Conservation (phyloP, 2,329 filamentous ascomycete species). For the Colletotrichum salicis region DNA sequence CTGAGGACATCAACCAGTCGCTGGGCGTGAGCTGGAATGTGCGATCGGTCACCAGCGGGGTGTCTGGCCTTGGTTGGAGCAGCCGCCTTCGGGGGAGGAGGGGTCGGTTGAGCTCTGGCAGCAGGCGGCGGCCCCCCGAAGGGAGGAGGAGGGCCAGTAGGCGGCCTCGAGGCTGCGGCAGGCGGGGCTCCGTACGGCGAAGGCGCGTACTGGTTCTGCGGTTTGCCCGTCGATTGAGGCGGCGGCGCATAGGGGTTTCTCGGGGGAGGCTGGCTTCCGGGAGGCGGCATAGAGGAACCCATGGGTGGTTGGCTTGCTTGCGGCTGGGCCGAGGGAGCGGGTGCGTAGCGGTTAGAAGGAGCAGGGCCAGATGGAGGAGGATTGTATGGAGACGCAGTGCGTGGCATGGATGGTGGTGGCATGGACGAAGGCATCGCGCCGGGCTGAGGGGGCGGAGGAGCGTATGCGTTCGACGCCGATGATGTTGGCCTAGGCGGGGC, state of each 20-base stretch:
- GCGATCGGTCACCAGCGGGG: slow-evolving; percentile 86
- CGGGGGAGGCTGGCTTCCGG: slow-evolving; percentile 55
- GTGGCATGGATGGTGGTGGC: slow-evolving; percentile 66
- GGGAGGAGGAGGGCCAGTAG: slow-evolving; percentile 54
- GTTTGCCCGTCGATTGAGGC: slow-evolving; percentile 53
- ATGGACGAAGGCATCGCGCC: slow-evolving; percentile 44
- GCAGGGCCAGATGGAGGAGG: slow-evolving; percentile 77
- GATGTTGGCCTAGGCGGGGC: slow-evolving; percentile 62
- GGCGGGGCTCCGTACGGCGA: slow-evolving; percentile 57
- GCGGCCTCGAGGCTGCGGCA: slow-evolving; percentile 49
- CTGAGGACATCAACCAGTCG: slow-evolving; percentile 84
- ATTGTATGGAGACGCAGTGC: slow-evolving; percentile 88
- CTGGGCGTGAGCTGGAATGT: slow-evolving; percentile 82
- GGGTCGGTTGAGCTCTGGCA: slow-evolving; percentile 49
- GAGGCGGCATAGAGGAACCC: slow-evolving; percentile 50
- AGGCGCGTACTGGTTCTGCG: slow-evolving; percentile 70
- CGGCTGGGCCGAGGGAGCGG: slow-evolving; percentile 68
- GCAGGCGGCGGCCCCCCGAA: slow-evolving; percentile 40
- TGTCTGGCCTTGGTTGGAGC: slow-evolving; percentile 72
- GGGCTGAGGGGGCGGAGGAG: slow-evolving; percentile 62
- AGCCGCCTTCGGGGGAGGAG: slow-evolving; percentile 59
- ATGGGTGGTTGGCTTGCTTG: slow-evolving; percentile 56
- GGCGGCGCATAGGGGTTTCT: slow-evolving; percentile 56
- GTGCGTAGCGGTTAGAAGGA: slow-evolving; percentile 81
- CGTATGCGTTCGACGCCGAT: slow-evolving; percentile 71